Percentiles rank a stretch among this genome's conserved stretches.
phyloP scores from a whole-genome alignment of 306 rosid genomes.

The Gleditsia sinensis region DNA sequence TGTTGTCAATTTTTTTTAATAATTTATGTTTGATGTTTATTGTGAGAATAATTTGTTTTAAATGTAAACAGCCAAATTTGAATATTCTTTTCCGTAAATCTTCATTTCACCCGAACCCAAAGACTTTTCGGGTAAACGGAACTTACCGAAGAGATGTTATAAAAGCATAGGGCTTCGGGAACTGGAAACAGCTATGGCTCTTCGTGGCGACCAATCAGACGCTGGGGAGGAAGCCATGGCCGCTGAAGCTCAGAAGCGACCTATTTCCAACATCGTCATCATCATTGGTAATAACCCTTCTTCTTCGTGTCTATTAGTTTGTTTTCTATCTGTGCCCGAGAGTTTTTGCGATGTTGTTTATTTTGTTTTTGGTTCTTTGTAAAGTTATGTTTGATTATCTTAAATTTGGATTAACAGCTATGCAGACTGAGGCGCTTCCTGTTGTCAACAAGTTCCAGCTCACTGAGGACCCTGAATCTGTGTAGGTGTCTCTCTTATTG shows the following conservation, averaged over 20 bases:
- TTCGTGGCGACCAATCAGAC: constrained; percentile 49
- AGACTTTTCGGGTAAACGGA: not conserved
- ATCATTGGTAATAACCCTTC: constrained; percentile 53
- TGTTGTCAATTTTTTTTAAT: too few relatives aligned
- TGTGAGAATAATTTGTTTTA: too few relatives aligned
- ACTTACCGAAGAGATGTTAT: not conserved
- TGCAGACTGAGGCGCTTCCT: constrained; percentile 97
- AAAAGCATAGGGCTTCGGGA: not conserved
- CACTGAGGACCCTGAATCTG: constrained; percentile 55
- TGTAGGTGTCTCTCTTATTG: constrained; percentile 52
- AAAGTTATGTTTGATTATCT: not conserved
- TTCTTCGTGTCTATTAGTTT: not conserved
- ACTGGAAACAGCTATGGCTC: constrained; percentile 43
- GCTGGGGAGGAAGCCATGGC: constrained; percentile 49
- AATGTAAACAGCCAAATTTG: too few relatives aligned
- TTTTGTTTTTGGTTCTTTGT: not conserved
- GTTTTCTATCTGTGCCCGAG: too few relatives aligned
- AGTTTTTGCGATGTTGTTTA: not conserved
- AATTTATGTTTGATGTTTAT: too few relatives aligned
- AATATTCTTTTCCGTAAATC: too few relatives aligned
- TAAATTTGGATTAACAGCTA: constrained; percentile 57
- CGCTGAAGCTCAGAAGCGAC: constrained; percentile 39
- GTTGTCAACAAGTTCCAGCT: constrained; percentile 74
- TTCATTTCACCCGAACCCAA: not conserved
- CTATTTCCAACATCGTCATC: constrained; percentile 70